phyloP scores from a whole-genome alignment of 2,329 filamentous ascomycete species.

The Botryotinia calthae region DNA sequence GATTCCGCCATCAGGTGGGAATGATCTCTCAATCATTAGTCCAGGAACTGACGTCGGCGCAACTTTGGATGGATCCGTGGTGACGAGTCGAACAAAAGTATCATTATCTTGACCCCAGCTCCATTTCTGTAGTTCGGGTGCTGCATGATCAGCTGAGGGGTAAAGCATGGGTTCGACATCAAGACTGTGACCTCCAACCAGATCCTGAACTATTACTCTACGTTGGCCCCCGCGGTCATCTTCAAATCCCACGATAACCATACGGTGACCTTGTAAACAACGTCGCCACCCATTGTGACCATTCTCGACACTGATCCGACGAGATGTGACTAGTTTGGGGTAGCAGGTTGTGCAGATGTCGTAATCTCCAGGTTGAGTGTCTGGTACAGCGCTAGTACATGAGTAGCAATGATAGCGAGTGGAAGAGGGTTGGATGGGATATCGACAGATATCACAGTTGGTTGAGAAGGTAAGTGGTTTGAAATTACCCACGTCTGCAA shows the following conservation, averaged over 20 bases:
- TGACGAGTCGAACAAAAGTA: constrained; percentile 48
- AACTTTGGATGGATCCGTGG: constrained; percentile 49
- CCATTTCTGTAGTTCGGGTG: constrained; percentile 48
- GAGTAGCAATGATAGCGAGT: constrained; percentile 76
- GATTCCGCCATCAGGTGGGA: constrained; percentile 73
- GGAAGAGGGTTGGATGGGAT: constrained; percentile 66
- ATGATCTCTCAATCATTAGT: constrained; percentile 39
- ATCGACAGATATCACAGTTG: constrained; percentile 74
- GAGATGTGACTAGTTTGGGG: constrained; percentile 57
- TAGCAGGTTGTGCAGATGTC: constrained; percentile 84
- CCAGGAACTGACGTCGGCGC: constrained; percentile 35
- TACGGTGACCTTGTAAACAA: constrained; percentile 77
- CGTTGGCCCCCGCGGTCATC: constrained; percentile 65
- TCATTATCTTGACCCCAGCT: constrained; percentile 46
- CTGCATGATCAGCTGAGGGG: constrained; percentile 30
- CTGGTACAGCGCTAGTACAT: constrained; percentile 58
- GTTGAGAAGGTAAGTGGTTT: constrained; percentile 70
- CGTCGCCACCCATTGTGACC: constrained; percentile 79
- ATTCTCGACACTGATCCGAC: constrained; percentile 70
- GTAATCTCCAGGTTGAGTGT: constrained; percentile 67
- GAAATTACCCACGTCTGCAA: constrained; percentile 51
- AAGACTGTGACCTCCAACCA: constrained; percentile 74
- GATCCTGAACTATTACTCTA: constrained; percentile 65
- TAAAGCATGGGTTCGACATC: constrained; percentile 48
- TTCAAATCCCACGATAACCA: constrained; percentile 76